phyloP scores from a whole-genome alignment of 2,329 filamentous ascomycete species.

The Aspergillus sp. region DNA sequence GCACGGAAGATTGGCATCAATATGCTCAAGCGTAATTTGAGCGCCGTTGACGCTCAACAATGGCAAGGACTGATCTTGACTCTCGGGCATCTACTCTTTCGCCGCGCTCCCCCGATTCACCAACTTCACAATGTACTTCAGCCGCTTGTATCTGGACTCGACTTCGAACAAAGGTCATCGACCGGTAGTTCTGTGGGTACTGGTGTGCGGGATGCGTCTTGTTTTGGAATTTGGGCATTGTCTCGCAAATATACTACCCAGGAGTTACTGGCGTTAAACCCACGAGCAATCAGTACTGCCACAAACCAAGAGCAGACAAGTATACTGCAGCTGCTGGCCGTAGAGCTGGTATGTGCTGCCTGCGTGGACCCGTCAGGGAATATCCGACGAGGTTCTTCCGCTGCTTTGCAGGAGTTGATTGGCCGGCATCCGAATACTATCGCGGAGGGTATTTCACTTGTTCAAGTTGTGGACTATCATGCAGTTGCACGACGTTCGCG shows the following conservation, averaged over 20 bases:
- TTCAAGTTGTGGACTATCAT: slow-evolving; percentile 89
- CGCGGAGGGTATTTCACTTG: slow-evolving; percentile 69
- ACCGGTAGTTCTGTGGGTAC: slow-evolving; percentile 79
- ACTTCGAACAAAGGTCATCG: slow-evolving; percentile 79
- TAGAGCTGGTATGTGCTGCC: slow-evolving; percentile 70
- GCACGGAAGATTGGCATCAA: slow-evolving; percentile 26
- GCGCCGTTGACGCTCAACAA: slow-evolving; percentile 67
- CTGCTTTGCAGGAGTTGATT: slow-evolving; percentile 86
- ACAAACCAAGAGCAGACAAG: slow-evolving; percentile 21
- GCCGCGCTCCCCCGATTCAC: slow-evolving; percentile 64
- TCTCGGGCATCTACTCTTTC: slow-evolving; percentile 76
- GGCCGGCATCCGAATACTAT: slow-evolving; percentile 86
- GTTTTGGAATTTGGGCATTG: slow-evolving; percentile 91
- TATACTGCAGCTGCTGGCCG: slow-evolving; percentile 69
- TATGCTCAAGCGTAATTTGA: slow-evolving; percentile 50
- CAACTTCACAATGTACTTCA: slow-evolving; percentile 67
- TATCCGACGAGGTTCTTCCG: slow-evolving; percentile 83
- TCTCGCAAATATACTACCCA: slow-evolving; percentile 75
- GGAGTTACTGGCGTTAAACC: slow-evolving; percentile 60
- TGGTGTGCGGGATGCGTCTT: slow-evolving; percentile 89
- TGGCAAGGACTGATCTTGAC: slow-evolving; percentile 94
- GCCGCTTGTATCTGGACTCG: slow-evolving; percentile 67
- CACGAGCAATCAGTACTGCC: slow-evolving; percentile 21
- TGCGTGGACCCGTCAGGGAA: slow-evolving; percentile 88
- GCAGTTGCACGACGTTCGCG: slow-evolving; percentile 78